phyloP scores from a whole-genome alignment of 768 basidiomycete species.

The Coprinellus micaceus region DNA sequence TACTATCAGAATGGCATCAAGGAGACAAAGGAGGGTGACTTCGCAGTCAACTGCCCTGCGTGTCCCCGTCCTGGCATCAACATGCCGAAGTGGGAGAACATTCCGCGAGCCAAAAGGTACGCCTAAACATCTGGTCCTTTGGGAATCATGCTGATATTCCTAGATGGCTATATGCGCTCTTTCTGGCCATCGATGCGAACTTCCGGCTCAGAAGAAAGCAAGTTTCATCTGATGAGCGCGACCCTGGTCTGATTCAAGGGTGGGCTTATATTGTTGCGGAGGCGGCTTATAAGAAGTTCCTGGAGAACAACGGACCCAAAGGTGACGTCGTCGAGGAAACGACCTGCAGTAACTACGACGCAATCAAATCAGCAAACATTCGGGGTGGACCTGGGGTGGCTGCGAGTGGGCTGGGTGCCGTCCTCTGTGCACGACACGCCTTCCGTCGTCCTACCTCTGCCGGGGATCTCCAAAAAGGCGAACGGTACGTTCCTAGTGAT shows the following conservation, averaged over 20 bases:
- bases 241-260: constrained; percentile 25
- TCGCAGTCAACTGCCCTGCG: constrained; percentile 20
- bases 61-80: constrained; percentile 21
- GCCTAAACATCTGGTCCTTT: not conserved
- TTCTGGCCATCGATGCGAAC: constrained; percentile 29
- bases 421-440: constrained; percentile 29
- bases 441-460: constrained; percentile 24
- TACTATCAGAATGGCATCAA: constrained; percentile 6
- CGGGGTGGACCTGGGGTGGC: constrained; percentile 17
- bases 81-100: constrained; percentile 14
- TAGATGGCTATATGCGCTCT: constrained; percentile 25
- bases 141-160: not conserved
- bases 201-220: constrained; percentile 25
- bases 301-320: constrained; percentile 10
- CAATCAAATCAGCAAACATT: constrained; percentile 19
- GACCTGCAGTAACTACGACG: constrained; percentile 11
- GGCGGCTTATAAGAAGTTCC: constrained; percentile 13
- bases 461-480: constrained; percentile 32
- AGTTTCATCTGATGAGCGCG: constrained; percentile 20
- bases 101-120: constrained; percentile 2
- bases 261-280: constrained; percentile 26
- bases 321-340: constrained; percentile 23
- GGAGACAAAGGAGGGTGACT: constrained; percentile 15
- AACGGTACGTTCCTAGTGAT: constrained; percentile 21
- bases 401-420: constrained; percentile 25